Base-by-base conservation (phyloP, 1,139 yeast genomes). In the Magnusiomyces ingens region DNA sequence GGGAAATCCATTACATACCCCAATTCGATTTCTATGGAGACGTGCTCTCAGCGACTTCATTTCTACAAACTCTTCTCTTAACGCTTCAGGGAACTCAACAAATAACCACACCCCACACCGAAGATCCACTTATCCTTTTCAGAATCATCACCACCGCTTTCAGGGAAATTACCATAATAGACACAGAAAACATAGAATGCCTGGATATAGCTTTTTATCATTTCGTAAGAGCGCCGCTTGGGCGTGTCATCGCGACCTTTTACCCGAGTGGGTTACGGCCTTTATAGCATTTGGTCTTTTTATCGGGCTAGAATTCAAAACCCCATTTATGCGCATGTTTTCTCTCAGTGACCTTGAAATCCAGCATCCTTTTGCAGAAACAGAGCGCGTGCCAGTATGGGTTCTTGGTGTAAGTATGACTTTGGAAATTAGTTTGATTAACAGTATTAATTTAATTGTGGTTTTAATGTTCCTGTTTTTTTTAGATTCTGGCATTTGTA, bases 311-410 rank as follows among this genome's bases (percentile, higher is more conserved):
- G 70, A 68, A 49, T 53, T 58, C 17, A 57, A 55, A 53, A 52
- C 53, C 15, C 71, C 71, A 4, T 66, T 66, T 55, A 64, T 63
- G 51, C 59, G 67, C 35, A 50, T 62, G 59, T 68, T 68, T 55
- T 57, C 61, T 29, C 62, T 71, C 58, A 62, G 61, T 48, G 72
- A 68, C 51, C 57, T 32, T 38, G 41, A 65, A 18, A 76, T 82
- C 47, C 76, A 76, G 56, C 82, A 79, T 65, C 85, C 85, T 1
- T 75, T 72, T 59, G 76, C 81, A 1, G 71, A 70, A 44, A 64
- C 65, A 19, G 85, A 81, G 61, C 69, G 80, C 6, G 83, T 82
- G 11, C 67, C 74, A 10, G 64, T 58, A 53, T 65, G 52, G 67
- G 64, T 57, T 56, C 65, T 67, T 37, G 36, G 51, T 2, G 55